Percentiles rank a stretch among this genome's conserved stretches.
phyloP scores from a whole-genome alignment of 2,329 filamentous ascomycete genomes.

The Orbilia quercus region DNA sequence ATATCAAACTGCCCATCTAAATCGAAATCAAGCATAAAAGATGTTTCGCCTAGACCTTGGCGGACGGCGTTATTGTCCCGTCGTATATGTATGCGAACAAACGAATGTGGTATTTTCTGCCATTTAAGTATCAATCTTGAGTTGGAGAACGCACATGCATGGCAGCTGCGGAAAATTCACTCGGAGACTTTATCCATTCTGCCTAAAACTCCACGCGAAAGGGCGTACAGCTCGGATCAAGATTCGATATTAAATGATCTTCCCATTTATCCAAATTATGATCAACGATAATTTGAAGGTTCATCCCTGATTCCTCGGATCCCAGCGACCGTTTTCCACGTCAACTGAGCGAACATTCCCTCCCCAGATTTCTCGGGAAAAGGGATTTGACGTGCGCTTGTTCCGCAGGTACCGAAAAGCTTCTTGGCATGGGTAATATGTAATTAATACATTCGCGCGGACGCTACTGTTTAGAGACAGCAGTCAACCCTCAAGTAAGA shows the following conservation, averaged over 20 bases:
- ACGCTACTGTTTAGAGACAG: no score
- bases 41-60: slow-evolving; percentile 8
- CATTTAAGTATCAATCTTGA: background rate
- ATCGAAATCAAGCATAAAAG: background rate
- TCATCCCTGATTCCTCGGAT: slow-evolving; percentile 53
- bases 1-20: background rate
- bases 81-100: background rate
- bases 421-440: slow-evolving; percentile 5
- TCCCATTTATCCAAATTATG: slow-evolving; percentile 35
- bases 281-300: slow-evolving; percentile 8
- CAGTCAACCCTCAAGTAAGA: no score
- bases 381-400: background rate
- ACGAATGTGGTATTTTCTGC: no score
- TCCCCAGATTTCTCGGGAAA: background rate
- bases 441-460: no score
- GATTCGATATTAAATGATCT: background rate
- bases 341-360: slow-evolving; percentile 34
- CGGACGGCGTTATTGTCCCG: background rate
- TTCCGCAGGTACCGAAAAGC: background rate
- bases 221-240: slow-evolving; percentile 13
- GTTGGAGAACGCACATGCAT: background rate
- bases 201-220: slow-evolving; percentile 38
- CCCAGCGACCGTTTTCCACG: slow-evolving; percentile 45
- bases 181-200: slow-evolving; percentile 52
- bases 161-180: slow-evolving; percentile 21